A percentile compares a stretch with the other conserved stretches of the same genome.
These are phyloP conservation scores for Mycena indigotica DNA, from an alignment of 768 basidiomycete species.

Conservation along the genomic window DNA sequence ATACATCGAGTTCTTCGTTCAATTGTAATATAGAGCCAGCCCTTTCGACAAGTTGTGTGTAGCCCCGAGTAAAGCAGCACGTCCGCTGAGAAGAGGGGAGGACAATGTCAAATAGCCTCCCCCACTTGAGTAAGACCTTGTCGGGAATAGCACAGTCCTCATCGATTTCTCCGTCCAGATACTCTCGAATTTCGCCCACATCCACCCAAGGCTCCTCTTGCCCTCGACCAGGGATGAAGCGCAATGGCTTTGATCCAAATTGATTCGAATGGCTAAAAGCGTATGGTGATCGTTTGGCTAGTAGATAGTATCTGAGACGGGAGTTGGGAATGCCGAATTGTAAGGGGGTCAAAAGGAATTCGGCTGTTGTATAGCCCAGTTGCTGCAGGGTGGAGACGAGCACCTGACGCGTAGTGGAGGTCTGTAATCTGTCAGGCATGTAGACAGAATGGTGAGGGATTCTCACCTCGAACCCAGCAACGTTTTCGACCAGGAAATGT, in stretches of 20 bases:
- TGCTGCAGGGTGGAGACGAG: slow-evolving; percentile 54
- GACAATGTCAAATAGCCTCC: slow-evolving; percentile 79
- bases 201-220: background rate
- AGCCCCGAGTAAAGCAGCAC: slow-evolving; percentile 84
- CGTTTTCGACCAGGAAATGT: slow-evolving; percentile 75
- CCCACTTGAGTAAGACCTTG: slow-evolving; percentile 69
- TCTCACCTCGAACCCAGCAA: slow-evolving; percentile 78
- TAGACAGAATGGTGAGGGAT: slow-evolving; percentile 18
- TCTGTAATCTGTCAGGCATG: slow-evolving; percentile 40
- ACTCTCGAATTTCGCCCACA: background rate
- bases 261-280: slow-evolving; percentile 33
- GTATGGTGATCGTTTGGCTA: slow-evolving; percentile 53
- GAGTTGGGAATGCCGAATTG: slow-evolving; percentile 86
- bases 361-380: slow-evolving; percentile 58
- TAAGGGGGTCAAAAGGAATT: slow-evolving; percentile 72
- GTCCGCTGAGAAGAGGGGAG: slow-evolving; percentile 59
- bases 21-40: slow-evolving; percentile 77
- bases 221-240: slow-evolving; percentile 51
- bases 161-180: slow-evolving; percentile 13
- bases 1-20: slow-evolving; percentile 66
- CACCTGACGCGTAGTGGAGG: slow-evolving; percentile 61
- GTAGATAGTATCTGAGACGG: slow-evolving; percentile 75
- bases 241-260: slow-evolving; percentile 38
- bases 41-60: slow-evolving; percentile 76
- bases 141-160: background rate